Evolutionary conservation across 148 eudicot genomes (phyloP).

Genomic region (Amaranthus hypochondriacus): DNA sequence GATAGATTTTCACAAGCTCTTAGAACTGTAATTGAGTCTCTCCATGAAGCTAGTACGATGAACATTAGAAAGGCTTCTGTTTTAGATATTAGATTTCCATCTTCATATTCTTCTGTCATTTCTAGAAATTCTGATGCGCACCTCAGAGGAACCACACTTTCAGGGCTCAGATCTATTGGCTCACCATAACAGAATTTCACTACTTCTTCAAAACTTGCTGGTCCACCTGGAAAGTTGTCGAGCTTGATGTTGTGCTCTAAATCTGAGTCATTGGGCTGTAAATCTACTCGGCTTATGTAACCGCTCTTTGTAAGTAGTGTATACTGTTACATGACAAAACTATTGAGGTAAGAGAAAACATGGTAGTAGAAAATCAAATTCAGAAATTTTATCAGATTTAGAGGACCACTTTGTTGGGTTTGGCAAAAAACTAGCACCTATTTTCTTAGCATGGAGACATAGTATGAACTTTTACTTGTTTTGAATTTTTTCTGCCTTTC

Average conservation of each 20-base stretch:
- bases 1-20: slow-evolving; percentile 56
- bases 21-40: slow-evolving; percentile 54
- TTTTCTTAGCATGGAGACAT: not conserved
- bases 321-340: slow-evolving; percentile 40
- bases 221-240: slow-evolving; percentile 63
- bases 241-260: slow-evolving; percentile 41
- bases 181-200: slow-evolving; percentile 59
- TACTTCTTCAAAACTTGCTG: slow-evolving; percentile 43
- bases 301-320: slow-evolving; percentile 60
- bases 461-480: not conserved
- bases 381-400: not conserved
- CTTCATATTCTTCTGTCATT: slow-evolving; percentile 75
- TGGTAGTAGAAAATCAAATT: slow-evolving; percentile 5
- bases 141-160: slow-evolving; percentile 52
- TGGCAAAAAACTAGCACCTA: not conserved
- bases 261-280: slow-evolving; percentile 32
- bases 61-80: slow-evolving; percentile 66
- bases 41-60: slow-evolving; percentile 65
- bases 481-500: not conserved
- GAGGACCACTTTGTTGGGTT: not conserved
- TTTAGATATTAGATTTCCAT: slow-evolving; percentile 60
- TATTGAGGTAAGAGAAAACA: not conserved
- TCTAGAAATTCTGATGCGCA: slow-evolving; percentile 70
- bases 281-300: slow-evolving; percentile 40
- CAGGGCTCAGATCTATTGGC: slow-evolving; percentile 43